phyloP scores from a whole-genome alignment of 257 asterid species.

The Coffea canephora region DNA sequence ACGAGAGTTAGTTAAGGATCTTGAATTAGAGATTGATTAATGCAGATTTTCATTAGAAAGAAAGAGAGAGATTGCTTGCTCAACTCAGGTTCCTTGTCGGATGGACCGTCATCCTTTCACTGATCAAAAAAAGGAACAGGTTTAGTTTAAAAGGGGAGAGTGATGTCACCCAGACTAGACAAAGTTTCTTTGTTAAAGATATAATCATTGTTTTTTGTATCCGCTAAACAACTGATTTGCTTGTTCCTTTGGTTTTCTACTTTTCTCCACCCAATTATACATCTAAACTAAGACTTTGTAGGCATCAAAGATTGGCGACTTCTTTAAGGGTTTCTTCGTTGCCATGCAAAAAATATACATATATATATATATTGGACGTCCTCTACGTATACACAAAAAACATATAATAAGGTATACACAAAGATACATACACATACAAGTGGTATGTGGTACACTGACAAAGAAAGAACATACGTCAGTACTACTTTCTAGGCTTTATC shows the following conservation, averaged over 20 bases:
- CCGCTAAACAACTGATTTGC: conserved; percentile 60
- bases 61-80: conserved; percentile 35
- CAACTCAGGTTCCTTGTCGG: conserved; percentile 52
- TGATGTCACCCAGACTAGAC: conserved; percentile 30
- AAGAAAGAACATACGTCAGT: conserved; percentile 6
- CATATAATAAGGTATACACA: neutral
- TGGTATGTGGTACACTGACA: neutral
- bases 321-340: conserved; percentile 17
- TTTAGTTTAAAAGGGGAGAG: conserved; percentile 27
- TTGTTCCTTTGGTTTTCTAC: conserved; percentile 60
- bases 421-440: neutral
- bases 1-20: conserved; percentile 38
- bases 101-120: conserved; percentile 26
- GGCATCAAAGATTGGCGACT: neutral
- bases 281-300: conserved; percentile 32
- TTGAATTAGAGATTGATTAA: neutral
- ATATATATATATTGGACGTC: neutral
- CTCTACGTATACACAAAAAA: neutral
- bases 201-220: conserved; percentile 29
- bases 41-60: neutral
- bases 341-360: conserved; percentile 17
- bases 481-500: neutral
- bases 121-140: conserved; percentile 17
- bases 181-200: neutral
- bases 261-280: conserved; percentile 18